Evolutionary conservation across 1,139 yeast genomes (phyloP).

Genomic region (Taphrina betulina): DNA sequence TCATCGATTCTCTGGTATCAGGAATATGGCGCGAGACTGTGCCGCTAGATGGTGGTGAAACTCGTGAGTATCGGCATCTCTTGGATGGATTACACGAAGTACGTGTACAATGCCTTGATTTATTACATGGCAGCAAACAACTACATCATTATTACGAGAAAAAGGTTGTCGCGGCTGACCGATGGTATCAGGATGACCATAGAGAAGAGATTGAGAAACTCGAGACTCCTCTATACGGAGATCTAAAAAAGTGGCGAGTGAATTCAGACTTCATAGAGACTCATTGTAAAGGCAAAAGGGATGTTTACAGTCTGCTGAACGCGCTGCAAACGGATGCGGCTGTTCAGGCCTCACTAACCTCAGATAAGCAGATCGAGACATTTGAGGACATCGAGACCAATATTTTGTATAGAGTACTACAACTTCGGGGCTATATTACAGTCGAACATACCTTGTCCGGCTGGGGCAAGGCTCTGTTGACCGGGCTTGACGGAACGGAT

Average conservation of each 20-base stretch:
- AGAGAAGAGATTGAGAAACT: constrained; percentile 23
- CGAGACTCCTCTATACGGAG: constrained; percentile 45
- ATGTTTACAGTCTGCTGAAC: constrained; percentile 39
- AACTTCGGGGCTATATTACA: constrained; percentile 57
- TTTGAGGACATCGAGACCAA: constrained; percentile 62
- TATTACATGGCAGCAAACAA: constrained; percentile 58
- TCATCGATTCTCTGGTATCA: constrained; percentile 66
- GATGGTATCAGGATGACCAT: constrained; percentile 19
- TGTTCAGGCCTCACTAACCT: not conserved
- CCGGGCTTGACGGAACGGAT: constrained; percentile 37
- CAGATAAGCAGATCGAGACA: constrained; percentile 43
- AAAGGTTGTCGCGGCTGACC: constrained; percentile 12
- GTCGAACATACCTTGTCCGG: constrained; percentile 49
- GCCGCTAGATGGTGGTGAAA: constrained; percentile 64
- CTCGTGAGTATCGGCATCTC: constrained; percentile 53
- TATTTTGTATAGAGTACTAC: constrained; percentile 58
- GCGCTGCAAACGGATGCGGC: constrained; percentile 39
- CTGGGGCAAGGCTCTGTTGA: constrained; percentile 57
- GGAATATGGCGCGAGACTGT: constrained; percentile 65
- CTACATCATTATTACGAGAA: constrained; percentile 84
- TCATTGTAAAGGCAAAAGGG: not conserved
- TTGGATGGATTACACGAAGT: constrained; percentile 53
- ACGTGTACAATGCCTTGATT: constrained; percentile 62
- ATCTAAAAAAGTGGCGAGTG: constrained; percentile 47
- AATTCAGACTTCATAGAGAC: constrained; percentile 12